Base-by-base conservation (phyloP, 164 flowering plant genomes). In the Stephania yunnanensis region DNA sequence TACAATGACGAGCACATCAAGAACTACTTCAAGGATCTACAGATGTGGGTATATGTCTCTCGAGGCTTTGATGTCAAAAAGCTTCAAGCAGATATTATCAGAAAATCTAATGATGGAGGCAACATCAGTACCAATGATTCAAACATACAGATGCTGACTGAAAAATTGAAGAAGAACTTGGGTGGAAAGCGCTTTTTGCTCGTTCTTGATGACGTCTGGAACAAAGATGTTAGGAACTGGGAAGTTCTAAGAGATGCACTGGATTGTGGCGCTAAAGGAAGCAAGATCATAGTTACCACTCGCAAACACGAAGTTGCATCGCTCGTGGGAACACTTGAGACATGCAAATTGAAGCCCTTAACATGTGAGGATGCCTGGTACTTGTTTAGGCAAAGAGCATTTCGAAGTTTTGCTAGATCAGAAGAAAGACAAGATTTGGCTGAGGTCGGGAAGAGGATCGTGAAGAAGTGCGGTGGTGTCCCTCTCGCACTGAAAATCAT, bases 231-330 rank as follows among this genome's bases (percentile, higher is more conserved):
- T 36, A 36, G 30, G 7, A 13, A 10, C 9, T 71, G 64, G 73
- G 64, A 29, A 2, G 31, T 4, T 7, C 6, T 71, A 44, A 71
- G 48, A 13, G 19, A 52, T 22, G 2, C 42, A 7, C 58, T 71
- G 19, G 5, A 7, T 10, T 71, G 64, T 71, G 73, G 73, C 13
- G 73, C 64, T 22, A 50, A 52, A 50, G 73, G 73, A 50, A 71
- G 73, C 55, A 42, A 25, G 4, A 50, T 52, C 66, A 1, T 61
- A 10, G 50, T 69, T 42, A 69, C 52, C 20, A 69, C 71, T 15
- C 53, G 53, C 9, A 10, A 9, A 15, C 10, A 17, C 0, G 12
- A 17, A 19, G 71, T 17, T 17, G 52, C 50, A 6, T 0, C 0
- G 0, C 45, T 69, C 0, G 20, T 17, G 46, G 52, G 71, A 17